phyloP scores from a whole-genome alignment of 2,329 filamentous ascomycete species.

The Pezicula radicicola region DNA sequence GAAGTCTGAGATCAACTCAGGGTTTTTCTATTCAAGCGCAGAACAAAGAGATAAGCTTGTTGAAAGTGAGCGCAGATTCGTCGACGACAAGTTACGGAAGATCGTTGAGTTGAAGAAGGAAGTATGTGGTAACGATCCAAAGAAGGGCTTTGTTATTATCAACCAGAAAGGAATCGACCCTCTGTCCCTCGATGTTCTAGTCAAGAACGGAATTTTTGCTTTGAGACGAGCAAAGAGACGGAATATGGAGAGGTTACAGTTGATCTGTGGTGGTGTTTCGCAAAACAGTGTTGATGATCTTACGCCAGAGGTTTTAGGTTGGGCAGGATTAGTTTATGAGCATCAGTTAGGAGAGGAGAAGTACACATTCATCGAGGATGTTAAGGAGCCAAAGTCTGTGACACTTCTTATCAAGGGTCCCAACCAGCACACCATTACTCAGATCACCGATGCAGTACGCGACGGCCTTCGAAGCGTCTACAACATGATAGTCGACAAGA shows the following conservation, averaged over 20 bases:
- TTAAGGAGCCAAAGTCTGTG: slow-evolving; percentile 97
- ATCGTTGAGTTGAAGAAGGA: slow-evolving; percentile 98
- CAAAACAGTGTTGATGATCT: slow-evolving; percentile 98
- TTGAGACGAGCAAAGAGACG: slow-evolving; percentile 92
- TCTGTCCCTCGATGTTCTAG: slow-evolving; percentile 88
- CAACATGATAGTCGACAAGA: slow-evolving; percentile 99
- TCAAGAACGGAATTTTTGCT: slow-evolving; percentile 97
- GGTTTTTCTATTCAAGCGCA: slow-evolving; percentile 97
- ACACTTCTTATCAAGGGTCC: slow-evolving; percentile 97
- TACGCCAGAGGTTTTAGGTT: slow-evolving; percentile 82
- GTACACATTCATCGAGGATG: slow-evolving; percentile 97
- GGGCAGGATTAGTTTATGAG: slow-evolving; percentile 96
- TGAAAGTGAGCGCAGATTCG: slow-evolving; percentile 92
- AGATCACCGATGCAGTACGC: slow-evolving; percentile 93
- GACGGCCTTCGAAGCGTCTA: slow-evolving; percentile 95
- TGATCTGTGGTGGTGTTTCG: slow-evolving; percentile 85
- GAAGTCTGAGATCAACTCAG: slow-evolving; percentile 98
- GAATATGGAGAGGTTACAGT: slow-evolving; percentile 98
- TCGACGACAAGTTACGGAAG: slow-evolving; percentile 94
- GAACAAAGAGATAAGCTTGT: slow-evolving; percentile 98
- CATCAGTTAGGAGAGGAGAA: slow-evolving; percentile 98
- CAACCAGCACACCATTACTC: slow-evolving; percentile 92
- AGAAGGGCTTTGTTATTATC: slow-evolving; percentile 95
- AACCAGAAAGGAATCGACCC: slow-evolving; percentile 99
- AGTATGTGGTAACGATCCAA: slow-evolving; percentile 88